Base-by-base conservation (phyloP, 2,329 filamentous ascomycete genomes). In the Pseudogymnoascus sp. region DNA sequence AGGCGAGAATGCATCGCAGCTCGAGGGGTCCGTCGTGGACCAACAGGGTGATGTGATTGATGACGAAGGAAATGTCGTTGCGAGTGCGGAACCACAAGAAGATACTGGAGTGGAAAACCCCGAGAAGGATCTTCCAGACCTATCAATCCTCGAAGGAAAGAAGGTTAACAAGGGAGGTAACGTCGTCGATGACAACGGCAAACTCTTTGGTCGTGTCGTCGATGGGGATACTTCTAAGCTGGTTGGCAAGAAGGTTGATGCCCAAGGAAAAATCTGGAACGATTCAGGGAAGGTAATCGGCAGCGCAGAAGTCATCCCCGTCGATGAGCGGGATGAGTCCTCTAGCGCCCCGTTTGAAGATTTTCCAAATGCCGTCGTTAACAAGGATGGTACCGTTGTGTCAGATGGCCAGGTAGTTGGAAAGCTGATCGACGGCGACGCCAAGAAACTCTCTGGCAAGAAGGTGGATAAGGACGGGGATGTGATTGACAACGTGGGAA, bases 201-300 rank as follows among this genome's bases (percentile, higher is more conserved):
- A 80, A 42, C 69, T 83, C 2, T 75, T 89, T 66, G 88, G 85
- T 13, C 84, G 83, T 51, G 77, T 91, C 10, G 74, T 84, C 35
- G 81, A 87, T 66, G 88, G 88, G 38, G 82, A 86, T 13, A 68
- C 84, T 15, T 83, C 86, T 73, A 79, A 87, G 65, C 79, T 90
- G 5, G 73, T 86, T 33, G 86, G 86, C 67, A 84, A 82, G 69
- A 82, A 83, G 69, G 77, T 84, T 35, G 87, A 90, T 65, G 84
- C 83, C 61, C 75, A 88, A 36, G 88, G 88, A 48, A 79, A 87
- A 66, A 86, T 91, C 75, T 90, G 85, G 84, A 86, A 86, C 69
- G 86, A 90, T 64, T 78, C 79, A 5, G 88, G 88, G 64, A 83
- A 89, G 71, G 78, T 88, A 38, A 81, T 90, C 59, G 88, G 88